Evolutionary conservation across 495 filamentous ascomycete genomes (phyloP).

Genomic region (Penicillium bovifimosum): DNA sequence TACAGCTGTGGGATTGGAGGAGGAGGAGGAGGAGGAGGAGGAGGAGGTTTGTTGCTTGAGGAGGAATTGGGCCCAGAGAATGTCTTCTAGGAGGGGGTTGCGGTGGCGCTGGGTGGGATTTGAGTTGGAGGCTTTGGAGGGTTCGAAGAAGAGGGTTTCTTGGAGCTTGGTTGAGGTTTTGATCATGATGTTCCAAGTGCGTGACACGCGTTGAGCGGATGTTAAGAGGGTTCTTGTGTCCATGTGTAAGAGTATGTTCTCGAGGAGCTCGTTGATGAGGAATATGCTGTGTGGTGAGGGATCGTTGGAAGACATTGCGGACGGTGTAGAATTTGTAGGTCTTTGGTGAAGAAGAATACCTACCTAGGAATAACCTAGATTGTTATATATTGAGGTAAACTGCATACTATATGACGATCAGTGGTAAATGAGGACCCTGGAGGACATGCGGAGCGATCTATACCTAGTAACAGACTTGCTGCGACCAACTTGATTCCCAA

Average conservation of each 20-base stretch:
- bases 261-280: conserved; percentile 8
- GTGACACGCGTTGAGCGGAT: conserved; percentile 12
- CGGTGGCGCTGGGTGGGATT: background rate
- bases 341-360: background rate
- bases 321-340: background rate
- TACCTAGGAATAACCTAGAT: background rate
- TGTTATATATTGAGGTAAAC: background rate
- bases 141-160: conserved; percentile 1
- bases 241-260: conserved; percentile 6
- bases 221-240: conserved; percentile 6
- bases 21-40: too few relatives aligned
- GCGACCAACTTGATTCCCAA: background rate
- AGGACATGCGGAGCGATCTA: background rate
- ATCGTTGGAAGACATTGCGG: background rate
- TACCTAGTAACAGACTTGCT: background rate
- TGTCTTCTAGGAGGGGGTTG: conserved; percentile 6
- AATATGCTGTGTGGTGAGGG: conserved; percentile 12
- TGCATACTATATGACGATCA: conserved; percentile 2
- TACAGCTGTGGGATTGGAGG: background rate
- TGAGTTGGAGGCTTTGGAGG: background rate
- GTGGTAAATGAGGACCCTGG: conserved; percentile 5
- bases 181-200: conserved; percentile 1
- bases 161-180: background rate
- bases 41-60: conserved; percentile 6
- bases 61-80: conserved; percentile 7